Base-by-base conservation (phyloP, 352 stramenopile species). In the Phytophthora foliorum region DNA sequence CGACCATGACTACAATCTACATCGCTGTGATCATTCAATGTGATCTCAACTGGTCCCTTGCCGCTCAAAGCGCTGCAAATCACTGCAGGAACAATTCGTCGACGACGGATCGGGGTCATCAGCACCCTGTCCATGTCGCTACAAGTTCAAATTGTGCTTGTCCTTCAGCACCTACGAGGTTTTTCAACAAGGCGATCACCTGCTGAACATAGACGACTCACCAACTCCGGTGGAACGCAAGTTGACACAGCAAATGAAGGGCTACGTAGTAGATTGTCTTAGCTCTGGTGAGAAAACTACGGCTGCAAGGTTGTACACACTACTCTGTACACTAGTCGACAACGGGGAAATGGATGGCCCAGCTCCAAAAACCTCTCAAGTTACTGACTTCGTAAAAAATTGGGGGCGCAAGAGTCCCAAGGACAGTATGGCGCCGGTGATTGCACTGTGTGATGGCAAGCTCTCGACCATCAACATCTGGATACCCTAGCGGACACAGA, bases 381-480 rank as follows among this genome's bases (percentile, higher is more conserved):
- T 59, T 0, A 11, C 21, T 3, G 27, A 67, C 5, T 58, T 52
- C 22, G 58, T 59, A 0, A 67, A 59, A 19, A 59, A 67, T 16
- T 67, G 48, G 46, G 53, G 58, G 17, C 25, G 58, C n/a, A 1
- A 31, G 46, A 21, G 27, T n/a, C 0, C 19, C 27, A 4, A 67
- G 29, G 14, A 67, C 25, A 32, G 19, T 2, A 59, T 59, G 48
- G 19, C 19, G 3, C 48, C 38, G 1, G 32, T 67, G 24, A 54
- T 59, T 39, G 27, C 38, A 25, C n/a, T 60, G 3, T 54, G 48
- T 16, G 48, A 67, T 14, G 48, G 24, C n/a, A n/a, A n/a, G n/a
- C n/a, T n/a, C n/a, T n/a, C n/a, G n/a, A n/a, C n/a, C n/a, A n/a
- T n/a, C n/a, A n/a, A n/a, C n/a, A n/a, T n/a, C n/a, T n/a, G 4